A percentile compares a stretch with the other conserved stretches of the same genome.
phyloP scores from a whole-genome alignment of 2,329 filamentous ascomycete species.

The Fusarium sp. region DNA sequence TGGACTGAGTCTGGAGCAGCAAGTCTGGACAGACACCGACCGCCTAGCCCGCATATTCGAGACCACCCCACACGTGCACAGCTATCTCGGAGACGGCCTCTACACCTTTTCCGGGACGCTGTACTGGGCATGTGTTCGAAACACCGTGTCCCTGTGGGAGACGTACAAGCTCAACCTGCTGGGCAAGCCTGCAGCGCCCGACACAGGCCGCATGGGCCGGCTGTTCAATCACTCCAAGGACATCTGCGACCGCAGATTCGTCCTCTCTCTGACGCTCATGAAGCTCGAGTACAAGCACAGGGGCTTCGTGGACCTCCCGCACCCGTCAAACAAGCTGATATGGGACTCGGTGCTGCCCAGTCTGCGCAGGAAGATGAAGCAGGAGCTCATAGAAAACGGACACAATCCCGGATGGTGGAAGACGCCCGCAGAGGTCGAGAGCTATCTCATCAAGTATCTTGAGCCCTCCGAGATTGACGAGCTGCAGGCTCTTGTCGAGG shows the following conservation, averaged over 20 bases:
- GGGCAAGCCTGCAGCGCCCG: conserved; percentile 1
- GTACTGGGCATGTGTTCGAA: conserved; percentile 41
- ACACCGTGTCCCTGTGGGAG: conserved; percentile 41
- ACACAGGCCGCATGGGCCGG: conserved; percentile 31
- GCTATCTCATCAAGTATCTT: conserved; percentile 33
- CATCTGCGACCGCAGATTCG: conserved; percentile 35
- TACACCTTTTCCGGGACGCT: conserved; percentile 40
- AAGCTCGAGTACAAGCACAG: conserved; percentile 37
- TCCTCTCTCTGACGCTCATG: conserved; percentile 35
- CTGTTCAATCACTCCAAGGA: conserved; percentile 41
- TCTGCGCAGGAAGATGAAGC: conserved; percentile 20
- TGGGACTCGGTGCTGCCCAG: conserved; percentile 3
- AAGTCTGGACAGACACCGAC: conserved; percentile 41
- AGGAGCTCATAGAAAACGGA: conserved; percentile 28
- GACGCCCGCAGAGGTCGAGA: conserved; percentile 36
- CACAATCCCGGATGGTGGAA: conserved; percentile 41
- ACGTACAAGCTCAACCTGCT: conserved; percentile 26
- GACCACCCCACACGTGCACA: conserved; percentile 31
- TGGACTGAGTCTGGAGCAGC: conserved; percentile 10
- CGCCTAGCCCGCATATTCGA: conserved; percentile 41
- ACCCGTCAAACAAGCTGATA: conserved; percentile 1
- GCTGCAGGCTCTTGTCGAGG: conserved; percentile 37
- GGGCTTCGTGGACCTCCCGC: conserved; percentile 33
- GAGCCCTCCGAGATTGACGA: conserved; percentile 27
- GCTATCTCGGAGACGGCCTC: conserved; percentile 39